phyloP scores from a whole-genome alignment of 371 early-diverging fungal genomes.

The Rhizomucor pusillus region DNA sequence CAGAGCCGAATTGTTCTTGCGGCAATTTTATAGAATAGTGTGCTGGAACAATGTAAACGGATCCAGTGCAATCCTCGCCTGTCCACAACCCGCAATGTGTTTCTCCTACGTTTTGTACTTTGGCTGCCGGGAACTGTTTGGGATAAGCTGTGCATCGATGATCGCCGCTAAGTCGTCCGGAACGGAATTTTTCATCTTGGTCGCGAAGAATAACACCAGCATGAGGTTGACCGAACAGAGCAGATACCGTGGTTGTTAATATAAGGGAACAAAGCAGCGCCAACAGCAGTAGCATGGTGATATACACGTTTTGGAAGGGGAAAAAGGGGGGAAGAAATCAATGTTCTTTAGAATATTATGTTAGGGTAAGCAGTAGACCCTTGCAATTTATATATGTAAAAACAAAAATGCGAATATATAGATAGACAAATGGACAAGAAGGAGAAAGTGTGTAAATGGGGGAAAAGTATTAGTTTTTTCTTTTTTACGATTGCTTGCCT shows the following conservation, averaged over 20 bases:
- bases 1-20: conserved; percentile 20
- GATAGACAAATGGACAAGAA: too few relatives aligned
- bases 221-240: conserved; percentile 4
- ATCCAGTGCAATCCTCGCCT: conserved; percentile 26
- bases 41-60: conserved; percentile 36
- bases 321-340: too few relatives aligned
- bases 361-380: too few relatives aligned
- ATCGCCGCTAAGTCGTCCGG: conserved; percentile 29
- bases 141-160: conserved; percentile 35
- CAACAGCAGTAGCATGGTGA: background rate
- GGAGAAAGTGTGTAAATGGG: too few relatives aligned
- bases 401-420: too few relatives aligned
- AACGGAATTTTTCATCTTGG: conserved; percentile 19
- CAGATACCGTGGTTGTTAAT: background rate
- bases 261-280: background rate
- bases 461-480: conserved; percentile 1
- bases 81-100: conserved; percentile 43
- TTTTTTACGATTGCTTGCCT: conserved; percentile 11
- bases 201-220: conserved; percentile 24
- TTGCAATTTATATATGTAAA: too few relatives aligned
- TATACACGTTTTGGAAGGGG: too few relatives aligned
- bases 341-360: too few relatives aligned
- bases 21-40: conserved; percentile 38
- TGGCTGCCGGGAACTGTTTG: conserved; percentile 22
- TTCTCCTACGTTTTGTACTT: conserved; percentile 30